Base-by-base conservation (phyloP, 495 filamentous ascomycete species). In the Lasiosphaeris hirsuta region DNA sequence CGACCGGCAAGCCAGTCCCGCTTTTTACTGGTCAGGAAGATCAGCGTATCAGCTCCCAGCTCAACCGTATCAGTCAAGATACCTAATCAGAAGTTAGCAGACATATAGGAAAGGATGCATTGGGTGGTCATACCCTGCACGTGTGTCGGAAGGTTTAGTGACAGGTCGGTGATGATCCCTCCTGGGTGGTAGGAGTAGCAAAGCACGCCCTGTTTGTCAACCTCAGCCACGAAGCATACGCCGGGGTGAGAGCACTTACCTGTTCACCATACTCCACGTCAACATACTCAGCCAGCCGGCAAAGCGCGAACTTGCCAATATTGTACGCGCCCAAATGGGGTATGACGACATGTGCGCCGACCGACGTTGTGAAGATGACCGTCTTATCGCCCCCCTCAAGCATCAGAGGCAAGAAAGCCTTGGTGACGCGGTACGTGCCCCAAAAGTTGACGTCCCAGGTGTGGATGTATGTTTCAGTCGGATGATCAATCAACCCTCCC, bases 1-100 rank as follows among this genome's bases (percentile, higher is more conserved):
- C 81, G 61, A 2, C 81, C 81, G 44, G 63, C 69, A 10, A 85
- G 56, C 81, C 80, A 84, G n/a, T 72, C 66, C 42, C 78, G 54
- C 49, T 68, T 74, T 60, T 79, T 60, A 9, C 59, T 63, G 3
- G 73, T 74, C 56, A 85, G 59, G 64, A 70, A 81, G 0, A 79
- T 72, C 33, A 80, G 55, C 1, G 73, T 73, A 57, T 82, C 77
- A 0, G 68, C 80, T 17, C 68, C 51, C 14, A 84, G 55, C 56
- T 77, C 70, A 1, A 71, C 63, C 36, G 63, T 74, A 54, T 84
- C 78, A n/a, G 54, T 44, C 3, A 69, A 43, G 23, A 30, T 30
- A 5, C 23, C 23, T 30, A 30, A 30, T 30, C 23, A 30, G 2
- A 30, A 2, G 5, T 30, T 30, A 30, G 23, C 5, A 30, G 23